Base-by-base conservation (phyloP, 2,329 filamentous ascomycete species). In the Cercospora zeae-maydis region DNA sequence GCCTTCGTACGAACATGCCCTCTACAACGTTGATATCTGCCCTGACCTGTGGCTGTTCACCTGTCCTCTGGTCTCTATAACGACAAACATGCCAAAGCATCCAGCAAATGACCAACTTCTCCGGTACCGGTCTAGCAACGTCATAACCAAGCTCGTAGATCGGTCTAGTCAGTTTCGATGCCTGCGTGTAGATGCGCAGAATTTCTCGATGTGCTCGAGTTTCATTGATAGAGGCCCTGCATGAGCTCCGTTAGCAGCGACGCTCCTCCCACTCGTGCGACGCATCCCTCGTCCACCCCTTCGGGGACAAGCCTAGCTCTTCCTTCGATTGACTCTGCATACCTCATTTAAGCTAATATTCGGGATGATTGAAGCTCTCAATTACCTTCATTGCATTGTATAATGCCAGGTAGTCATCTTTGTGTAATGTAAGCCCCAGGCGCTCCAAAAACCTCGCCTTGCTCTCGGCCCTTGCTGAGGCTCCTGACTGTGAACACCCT, bases 61-160 rank as follows among this genome's bases (percentile, higher is more conserved):
- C 27, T 24, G 10, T 13, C 19, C 51, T 21, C 19, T 27, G 19
- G 7, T 21, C 34, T 56, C 19, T 3, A n/a, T 56, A 56, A 5
- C 53, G 34, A 19, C 19, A 19, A n/a, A 56, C 6, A 34, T 42
- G 34, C 16, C 34, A 56, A 24, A 56, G 31, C 53, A 56, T 37
- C 19, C 19, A 56, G 19, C 53, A n/a, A 19, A 79, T 79, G 37
- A 81, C 76, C 79, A 79, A 81, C 60, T 81, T 81, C 61, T 77
- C 76, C 64, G 79, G 75, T 42, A 74, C 75, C 9, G 74, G 71
- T 8, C 72, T 72, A 47, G 75, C 75, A 21, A 65, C 69, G 54
- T 77, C 77, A 30, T 71, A 71, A 13, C 78, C 80, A 59, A 73
- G 69, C 14, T 77, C 72, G 63, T 79, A 81, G 60, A 75, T 75